phyloP scores from a whole-genome alignment of 106 monocot species.

The Dioscorea dumetorum region DNA sequence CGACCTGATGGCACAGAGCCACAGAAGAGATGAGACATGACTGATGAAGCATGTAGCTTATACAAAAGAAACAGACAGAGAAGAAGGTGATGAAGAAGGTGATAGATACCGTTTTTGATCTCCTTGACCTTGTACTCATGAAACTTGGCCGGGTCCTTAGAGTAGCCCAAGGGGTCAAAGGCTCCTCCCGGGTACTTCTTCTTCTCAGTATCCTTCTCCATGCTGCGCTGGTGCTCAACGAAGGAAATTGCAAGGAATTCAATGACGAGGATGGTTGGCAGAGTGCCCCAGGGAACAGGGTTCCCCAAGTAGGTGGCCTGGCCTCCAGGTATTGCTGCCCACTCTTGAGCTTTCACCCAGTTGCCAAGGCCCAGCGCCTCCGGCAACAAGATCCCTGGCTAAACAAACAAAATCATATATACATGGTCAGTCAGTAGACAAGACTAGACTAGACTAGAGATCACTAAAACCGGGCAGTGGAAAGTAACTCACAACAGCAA shows the following conservation, averaged over 20 bases:
- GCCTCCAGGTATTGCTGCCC: conserved; percentile 83
- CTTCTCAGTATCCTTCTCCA: conserved; percentile 98
- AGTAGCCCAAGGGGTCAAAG: conserved; percentile 90
- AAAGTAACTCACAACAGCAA: conserved; percentile 60
- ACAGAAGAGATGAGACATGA: too few relatives aligned
- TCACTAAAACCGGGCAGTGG: too few relatives aligned
- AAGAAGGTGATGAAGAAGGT: too few relatives aligned
- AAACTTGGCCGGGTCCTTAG: conserved; percentile 84
- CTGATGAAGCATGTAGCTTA: too few relatives aligned
- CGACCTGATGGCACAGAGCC: conserved; percentile 31
- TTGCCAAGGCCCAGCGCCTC: conserved; percentile 90
- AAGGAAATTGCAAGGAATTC: conserved; percentile 85
- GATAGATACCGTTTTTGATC: conserved; percentile 94
- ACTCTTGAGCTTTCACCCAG: conserved; percentile 97
- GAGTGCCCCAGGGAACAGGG: conserved; percentile 90
- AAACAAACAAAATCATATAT: not conserved
- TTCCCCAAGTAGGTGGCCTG: conserved; percentile 91
- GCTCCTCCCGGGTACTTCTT: conserved; percentile 96
- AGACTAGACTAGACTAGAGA: too few relatives aligned
- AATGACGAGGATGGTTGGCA: conserved; percentile 78
- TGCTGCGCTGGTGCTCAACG: conserved; percentile 95
- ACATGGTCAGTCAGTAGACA: not conserved
- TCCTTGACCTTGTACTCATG: conserved; percentile 93
- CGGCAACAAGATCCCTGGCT: conserved; percentile 83
- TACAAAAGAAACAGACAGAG: too few relatives aligned